Evolutionary conservation across 2,329 filamentous ascomycete species (phyloP).

Genomic region (Lithohypha guttulata): DNA sequence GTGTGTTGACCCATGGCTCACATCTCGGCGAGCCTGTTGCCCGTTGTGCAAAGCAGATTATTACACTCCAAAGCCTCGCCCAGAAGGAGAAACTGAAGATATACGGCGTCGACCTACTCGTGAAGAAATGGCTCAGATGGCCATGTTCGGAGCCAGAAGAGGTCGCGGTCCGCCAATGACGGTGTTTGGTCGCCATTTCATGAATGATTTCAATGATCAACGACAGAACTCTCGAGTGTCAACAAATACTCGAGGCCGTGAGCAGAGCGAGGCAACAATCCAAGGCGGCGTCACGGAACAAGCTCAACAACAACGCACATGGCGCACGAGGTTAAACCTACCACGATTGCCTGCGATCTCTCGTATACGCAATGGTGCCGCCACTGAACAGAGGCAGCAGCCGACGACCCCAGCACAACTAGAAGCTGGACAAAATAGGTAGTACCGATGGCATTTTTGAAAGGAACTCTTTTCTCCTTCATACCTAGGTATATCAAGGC

Average conservation of each 20-base stretch:
- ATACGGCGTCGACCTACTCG: slow-evolving; percentile 8
- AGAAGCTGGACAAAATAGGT: slow-evolving; percentile 6
- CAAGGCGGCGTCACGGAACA: background rate
- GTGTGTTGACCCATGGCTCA: slow-evolving; percentile 94
- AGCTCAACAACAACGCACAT: slow-evolving; percentile 2
- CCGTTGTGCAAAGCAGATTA: slow-evolving; percentile 98
- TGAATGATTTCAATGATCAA: background rate
- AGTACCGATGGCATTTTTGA: too few relatives aligned
- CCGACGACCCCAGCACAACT: slow-evolving; percentile 6
- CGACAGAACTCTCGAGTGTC: background rate
- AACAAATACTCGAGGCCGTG: slow-evolving; percentile 1
- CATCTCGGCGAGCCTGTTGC: slow-evolving; percentile 85
- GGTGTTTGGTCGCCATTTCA: background rate
- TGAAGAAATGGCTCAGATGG: slow-evolving; percentile 21
- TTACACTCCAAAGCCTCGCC: slow-evolving; percentile 81
- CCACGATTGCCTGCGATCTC: slow-evolving; percentile 5
- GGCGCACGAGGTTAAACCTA: slow-evolving; percentile 7
- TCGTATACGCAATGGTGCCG: slow-evolving; percentile 2
- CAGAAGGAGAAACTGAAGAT: slow-evolving; percentile 40
- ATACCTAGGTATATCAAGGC: too few relatives aligned
- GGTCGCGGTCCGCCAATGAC: slow-evolving; percentile 26
- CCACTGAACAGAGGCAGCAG: background rate
- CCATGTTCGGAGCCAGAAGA: slow-evolving; percentile 28
- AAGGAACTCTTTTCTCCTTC: too few relatives aligned
- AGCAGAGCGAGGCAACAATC: slow-evolving; percentile 4